Conservation (phyloP, 2,329 filamentous ascomycete species). For the Chaetomiaceae sp. region DNA sequence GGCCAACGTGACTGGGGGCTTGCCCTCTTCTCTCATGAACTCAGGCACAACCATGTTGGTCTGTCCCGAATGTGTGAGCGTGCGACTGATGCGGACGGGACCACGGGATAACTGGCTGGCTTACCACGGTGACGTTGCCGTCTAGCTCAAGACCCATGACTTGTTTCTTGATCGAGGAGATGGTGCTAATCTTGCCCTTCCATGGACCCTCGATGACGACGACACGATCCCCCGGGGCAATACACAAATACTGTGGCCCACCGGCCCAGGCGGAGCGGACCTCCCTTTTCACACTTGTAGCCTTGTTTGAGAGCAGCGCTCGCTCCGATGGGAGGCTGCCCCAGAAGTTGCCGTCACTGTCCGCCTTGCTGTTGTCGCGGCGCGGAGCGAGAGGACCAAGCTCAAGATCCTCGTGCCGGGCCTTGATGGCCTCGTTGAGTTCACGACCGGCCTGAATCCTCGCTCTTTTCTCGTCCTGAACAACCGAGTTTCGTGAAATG, state of each 20-base stretch:
- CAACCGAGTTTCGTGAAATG: slow-evolving; percentile 26
- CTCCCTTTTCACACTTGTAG: slow-evolving; percentile 37
- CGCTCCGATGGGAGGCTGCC: slow-evolving; percentile 26
- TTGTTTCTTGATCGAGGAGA: slow-evolving; percentile 52
- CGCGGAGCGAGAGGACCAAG: slow-evolving; percentile 74
- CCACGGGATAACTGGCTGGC: slow-evolving; percentile 24
- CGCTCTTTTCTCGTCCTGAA: no score
- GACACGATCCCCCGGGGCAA: slow-evolving; percentile 71
- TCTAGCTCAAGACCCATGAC: slow-evolving; percentile 58
- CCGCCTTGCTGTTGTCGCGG: slow-evolving; percentile 59
- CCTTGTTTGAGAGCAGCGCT: slow-evolving; percentile 30
- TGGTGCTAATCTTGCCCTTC: slow-evolving; percentile 76
- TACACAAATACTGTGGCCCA: slow-evolving; percentile 52
- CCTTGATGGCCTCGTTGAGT: slow-evolving; percentile 37
- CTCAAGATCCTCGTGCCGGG: slow-evolving; percentile 71
- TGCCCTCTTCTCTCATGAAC: slow-evolving; percentile 35
- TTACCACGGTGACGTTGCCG: slow-evolving; percentile 58
- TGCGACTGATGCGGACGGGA: background rate
- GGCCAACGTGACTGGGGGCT: slow-evolving; percentile 41
- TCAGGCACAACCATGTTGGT: slow-evolving; percentile 38
- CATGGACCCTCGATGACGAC: slow-evolving; percentile 74
- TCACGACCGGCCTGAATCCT: slow-evolving; percentile 26
- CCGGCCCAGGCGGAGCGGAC: slow-evolving; percentile 54
- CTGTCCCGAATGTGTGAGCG: slow-evolving; percentile 25
- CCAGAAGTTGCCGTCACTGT: slow-evolving; percentile 56